These are phyloP conservation scores for Aspergillus wentii DNA, from an alignment of 495 filamentous ascomycete genomes.

Conservation along the genomic window DNA sequence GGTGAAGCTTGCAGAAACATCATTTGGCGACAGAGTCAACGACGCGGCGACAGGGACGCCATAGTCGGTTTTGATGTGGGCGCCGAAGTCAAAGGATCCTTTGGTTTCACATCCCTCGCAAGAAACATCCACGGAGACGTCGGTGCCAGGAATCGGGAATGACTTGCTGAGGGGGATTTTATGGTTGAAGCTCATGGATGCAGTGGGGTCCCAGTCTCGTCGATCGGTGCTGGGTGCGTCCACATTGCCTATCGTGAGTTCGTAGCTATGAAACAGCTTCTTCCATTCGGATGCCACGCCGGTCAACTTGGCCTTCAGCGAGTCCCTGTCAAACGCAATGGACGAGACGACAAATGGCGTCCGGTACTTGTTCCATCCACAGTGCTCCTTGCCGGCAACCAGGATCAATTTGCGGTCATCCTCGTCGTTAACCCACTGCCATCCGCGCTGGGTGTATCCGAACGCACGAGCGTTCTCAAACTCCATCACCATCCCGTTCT, in stretches of 20 bases:
- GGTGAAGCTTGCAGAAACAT: slow-evolving; percentile 20
- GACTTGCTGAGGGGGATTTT: slow-evolving; percentile 15
- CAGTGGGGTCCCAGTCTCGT: not conserved
- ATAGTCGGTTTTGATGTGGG: slow-evolving; percentile 21
- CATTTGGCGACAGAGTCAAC: slow-evolving; percentile 20
- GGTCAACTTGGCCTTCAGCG: slow-evolving; percentile 19
- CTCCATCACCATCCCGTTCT: slow-evolving; percentile 18
- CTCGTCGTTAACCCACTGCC: slow-evolving; percentile 36
- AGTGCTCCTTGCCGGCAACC: slow-evolving; percentile 31
- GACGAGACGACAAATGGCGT: slow-evolving; percentile 26
- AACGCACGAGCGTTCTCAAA: slow-evolving; percentile 25
- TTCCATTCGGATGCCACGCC: slow-evolving; percentile 25
- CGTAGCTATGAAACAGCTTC: slow-evolving; percentile 21
- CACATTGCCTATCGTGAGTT: slow-evolving; percentile 23
- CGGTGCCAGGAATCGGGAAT: slow-evolving; percentile 6
- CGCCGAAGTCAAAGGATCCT: slow-evolving; percentile 29
- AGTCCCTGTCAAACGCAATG: slow-evolving; percentile 24
- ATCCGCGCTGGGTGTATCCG: slow-evolving; percentile 21
- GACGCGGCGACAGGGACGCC: slow-evolving; percentile 19
- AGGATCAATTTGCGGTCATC: slow-evolving; percentile 30
- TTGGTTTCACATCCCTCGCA: slow-evolving; percentile 25
- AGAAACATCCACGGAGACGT: slow-evolving; percentile 12
- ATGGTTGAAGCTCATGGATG: slow-evolving; percentile 23
- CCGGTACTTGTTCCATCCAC: slow-evolving; percentile 26
- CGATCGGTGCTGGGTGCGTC: not conserved